Conservation (phyloP, 306 rosid species). For the Geum urbanum region DNA sequence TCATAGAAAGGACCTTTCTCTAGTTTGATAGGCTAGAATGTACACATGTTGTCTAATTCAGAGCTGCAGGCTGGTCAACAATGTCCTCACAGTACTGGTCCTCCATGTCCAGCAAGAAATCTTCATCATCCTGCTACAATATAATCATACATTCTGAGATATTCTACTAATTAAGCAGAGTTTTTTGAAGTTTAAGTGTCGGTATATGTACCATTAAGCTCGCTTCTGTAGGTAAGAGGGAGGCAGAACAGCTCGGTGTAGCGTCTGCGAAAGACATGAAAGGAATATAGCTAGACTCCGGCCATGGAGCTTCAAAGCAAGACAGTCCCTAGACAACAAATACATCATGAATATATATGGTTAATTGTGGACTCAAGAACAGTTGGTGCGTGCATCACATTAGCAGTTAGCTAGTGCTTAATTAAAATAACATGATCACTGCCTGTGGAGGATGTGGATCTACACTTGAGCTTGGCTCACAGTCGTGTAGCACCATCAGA, state of each 20-base stretch:
- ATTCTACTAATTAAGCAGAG: not conserved
- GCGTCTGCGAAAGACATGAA: constrained; percentile 3
- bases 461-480: not conserved
- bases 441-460: not conserved
- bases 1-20: not conserved
- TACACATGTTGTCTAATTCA: not conserved
- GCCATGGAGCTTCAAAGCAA: not conserved
- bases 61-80: not conserved
- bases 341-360: not conserved
- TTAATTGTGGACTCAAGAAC: not conserved
- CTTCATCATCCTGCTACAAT: not conserved
- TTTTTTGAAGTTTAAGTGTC: not conserved
- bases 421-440: not conserved
- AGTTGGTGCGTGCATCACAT: not conserved
- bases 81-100: not conserved
- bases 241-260: not conserved
- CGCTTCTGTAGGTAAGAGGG: not conserved
- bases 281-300: constrained; percentile 4
- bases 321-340: not conserved
- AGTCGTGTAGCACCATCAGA: not conserved
- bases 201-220: constrained; percentile 2
- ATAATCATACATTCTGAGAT: not conserved
- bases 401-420: not conserved
- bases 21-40: not conserved
- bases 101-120: not conserved